A percentile compares a stretch with the other conserved stretches of the same genome.
phyloP scores from a whole-genome alignment of 2,329 filamentous ascomycete genomes.

The Ramichloridium luteum region DNA sequence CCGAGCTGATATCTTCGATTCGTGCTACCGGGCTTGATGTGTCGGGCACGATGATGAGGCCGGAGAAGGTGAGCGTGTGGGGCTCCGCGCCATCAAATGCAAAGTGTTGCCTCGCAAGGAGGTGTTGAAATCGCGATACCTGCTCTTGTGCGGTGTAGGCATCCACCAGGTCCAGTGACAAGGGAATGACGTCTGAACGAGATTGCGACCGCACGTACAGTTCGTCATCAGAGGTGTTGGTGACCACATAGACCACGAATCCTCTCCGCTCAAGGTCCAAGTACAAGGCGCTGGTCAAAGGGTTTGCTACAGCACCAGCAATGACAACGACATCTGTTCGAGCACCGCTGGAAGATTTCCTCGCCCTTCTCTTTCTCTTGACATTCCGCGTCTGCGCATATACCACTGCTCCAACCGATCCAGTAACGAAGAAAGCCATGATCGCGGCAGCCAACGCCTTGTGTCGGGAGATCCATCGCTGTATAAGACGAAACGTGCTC shows the following conservation, averaged over 20 bases:
- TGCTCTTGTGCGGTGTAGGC: slow-evolving; percentile 54
- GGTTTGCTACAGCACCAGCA: slow-evolving; percentile 74
- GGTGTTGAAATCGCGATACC: slow-evolving; percentile 58
- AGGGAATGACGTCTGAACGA: slow-evolving; percentile 67
- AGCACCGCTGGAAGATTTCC: slow-evolving; percentile 68
- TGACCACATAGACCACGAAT: slow-evolving; percentile 87
- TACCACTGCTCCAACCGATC: slow-evolving; percentile 33
- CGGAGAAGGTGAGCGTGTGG: slow-evolving; percentile 64
- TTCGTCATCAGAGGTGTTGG: slow-evolving; percentile 76
- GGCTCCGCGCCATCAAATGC: slow-evolving; percentile 64
- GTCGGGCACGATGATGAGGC: slow-evolving; percentile 71
- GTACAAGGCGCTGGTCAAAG: slow-evolving; percentile 70
- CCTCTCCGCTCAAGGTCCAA: slow-evolving; percentile 81
- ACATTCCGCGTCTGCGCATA: slow-evolving; percentile 48
- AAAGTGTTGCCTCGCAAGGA: slow-evolving; percentile 61
- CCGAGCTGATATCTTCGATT: slow-evolving; percentile 72
- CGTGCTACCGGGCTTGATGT: slow-evolving; percentile 56
- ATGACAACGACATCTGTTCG: slow-evolving; percentile 79
- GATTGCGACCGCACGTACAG: slow-evolving; percentile 61
- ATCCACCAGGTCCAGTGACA: slow-evolving; percentile 73
- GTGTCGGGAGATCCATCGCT: slow-evolving; percentile 61
- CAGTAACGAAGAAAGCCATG: slow-evolving; percentile 57
- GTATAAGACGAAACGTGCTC: slow-evolving; percentile 43
- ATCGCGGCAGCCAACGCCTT: slow-evolving; percentile 61
- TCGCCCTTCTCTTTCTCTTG: slow-evolving; percentile 58